Evolutionary conservation across 2,329 filamentous ascomycete genomes (phyloP), one percentile per base, ranked within the genome.

Genomic region (Cercospora canescens): DNA sequence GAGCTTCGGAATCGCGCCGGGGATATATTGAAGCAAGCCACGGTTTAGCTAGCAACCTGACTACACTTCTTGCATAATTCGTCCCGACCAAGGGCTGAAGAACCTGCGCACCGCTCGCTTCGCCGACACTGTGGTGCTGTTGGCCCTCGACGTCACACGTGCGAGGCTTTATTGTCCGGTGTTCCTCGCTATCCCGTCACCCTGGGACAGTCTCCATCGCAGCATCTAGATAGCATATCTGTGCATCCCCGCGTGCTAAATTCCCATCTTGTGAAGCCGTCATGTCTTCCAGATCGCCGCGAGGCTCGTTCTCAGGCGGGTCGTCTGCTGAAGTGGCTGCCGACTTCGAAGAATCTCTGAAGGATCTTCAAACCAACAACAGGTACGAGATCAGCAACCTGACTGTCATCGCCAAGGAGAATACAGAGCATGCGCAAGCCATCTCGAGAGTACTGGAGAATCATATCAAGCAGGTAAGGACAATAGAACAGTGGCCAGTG

Each of bases 391-490:
- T 99, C 79, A 94, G 91, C 85, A 98, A 96, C 81, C 82, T 99
- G 81, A 99, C 95, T 69, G 89, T 97, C 79, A 98, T 99, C 81
- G 95, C 95, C 67, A 93, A 96, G 79, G 95, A 99, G 80, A 97
- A 96, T 76, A 97, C 94, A 71, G 93, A 96, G 80, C 91, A 97
- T 83, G 95, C 95, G 37, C 88, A 96, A 79, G 92, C 91, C 71
- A 98, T 99, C 75, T 94, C 95, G 18, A 89, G 92, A 75, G 92
- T 92, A 57, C 82, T 99, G 73, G 92, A 96, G 78, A 91, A 94
- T 70, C 95, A 99, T 77, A 97, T 99, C 79, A 90, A 93, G 80
- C 91, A 91, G 86, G 95, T 97, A 92, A 87, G 93, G 63, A 57
- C 28, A 35, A 28, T 56, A 24, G n/a, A 67, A 52, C 45, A 52